Conservation (phyloP, 805 yeast genomes). For the Ogataea ramenticola region DNA sequence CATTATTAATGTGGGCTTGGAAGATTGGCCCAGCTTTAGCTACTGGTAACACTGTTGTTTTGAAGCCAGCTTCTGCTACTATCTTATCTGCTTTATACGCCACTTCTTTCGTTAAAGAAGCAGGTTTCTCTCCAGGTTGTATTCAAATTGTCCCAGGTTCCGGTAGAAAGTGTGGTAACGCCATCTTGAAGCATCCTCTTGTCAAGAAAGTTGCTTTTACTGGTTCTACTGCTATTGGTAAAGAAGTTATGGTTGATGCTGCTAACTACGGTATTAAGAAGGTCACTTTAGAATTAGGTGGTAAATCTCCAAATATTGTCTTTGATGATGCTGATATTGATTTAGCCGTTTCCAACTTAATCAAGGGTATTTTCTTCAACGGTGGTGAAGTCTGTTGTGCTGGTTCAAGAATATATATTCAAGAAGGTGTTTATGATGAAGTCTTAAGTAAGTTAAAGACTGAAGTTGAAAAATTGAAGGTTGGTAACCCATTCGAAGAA, state of each 20-base stretch:
- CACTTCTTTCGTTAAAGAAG: constrained; percentile 54
- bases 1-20: constrained; percentile 74
- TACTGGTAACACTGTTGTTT: constrained; percentile 65
- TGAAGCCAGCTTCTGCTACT: constrained; percentile 74
- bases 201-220: constrained; percentile 76
- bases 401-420: constrained; percentile 73
- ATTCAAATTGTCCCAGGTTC: constrained; percentile 69
- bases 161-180: constrained; percentile 67
- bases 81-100: constrained; percentile 66
- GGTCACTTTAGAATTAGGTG: constrained; percentile 77
- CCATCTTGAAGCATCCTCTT: constrained; percentile 59
- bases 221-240: constrained; percentile 75
- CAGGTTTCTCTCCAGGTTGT: constrained; percentile 72
- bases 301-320: constrained; percentile 73
- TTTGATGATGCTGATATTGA: constrained; percentile 62
- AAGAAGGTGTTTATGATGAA: constrained; percentile 62
- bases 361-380: constrained; percentile 67
- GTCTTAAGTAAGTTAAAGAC: constrained; percentile 50
- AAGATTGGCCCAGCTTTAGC: constrained; percentile 74
- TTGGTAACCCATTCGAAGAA: constrained; percentile 71
- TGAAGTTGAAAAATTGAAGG: constrained; percentile 53
- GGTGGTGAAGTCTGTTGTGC: constrained; percentile 83
- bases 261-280: constrained; percentile 70
- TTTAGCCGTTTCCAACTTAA: constrained; percentile 40
- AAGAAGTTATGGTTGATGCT: constrained; percentile 60